Conservation (phyloP, 495 filamentous ascomycete species). For the Stereocaulon alpinum region DNA sequence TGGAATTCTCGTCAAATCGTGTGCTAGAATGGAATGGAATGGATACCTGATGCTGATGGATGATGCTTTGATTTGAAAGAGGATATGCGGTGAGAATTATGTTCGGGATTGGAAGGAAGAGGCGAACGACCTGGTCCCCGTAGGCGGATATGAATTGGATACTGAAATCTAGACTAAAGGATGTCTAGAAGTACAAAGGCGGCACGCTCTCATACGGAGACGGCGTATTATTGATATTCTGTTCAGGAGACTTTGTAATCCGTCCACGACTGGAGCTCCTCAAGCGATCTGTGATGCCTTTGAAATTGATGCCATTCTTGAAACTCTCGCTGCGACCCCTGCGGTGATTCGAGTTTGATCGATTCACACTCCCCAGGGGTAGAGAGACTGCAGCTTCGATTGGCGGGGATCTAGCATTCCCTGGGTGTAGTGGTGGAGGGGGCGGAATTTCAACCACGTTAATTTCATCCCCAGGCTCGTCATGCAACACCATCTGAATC, state of each 20-base stretch:
- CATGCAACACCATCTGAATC: constrained; percentile 67
- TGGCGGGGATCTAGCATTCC: constrained; percentile 21
- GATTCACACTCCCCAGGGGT: constrained; percentile 6
- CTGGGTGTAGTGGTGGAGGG: constrained; percentile 15
- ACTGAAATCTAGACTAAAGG: background rate
- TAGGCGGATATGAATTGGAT: background rate
- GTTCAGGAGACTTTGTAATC: constrained; percentile 27
- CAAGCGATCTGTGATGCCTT: constrained; percentile 57
- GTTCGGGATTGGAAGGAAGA: background rate
- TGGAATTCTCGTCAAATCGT: constrained; percentile 5
- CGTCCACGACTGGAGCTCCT: constrained; percentile 54
- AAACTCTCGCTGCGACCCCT: constrained; percentile 63
- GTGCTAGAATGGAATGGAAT: background rate
- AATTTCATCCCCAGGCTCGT: constrained; percentile 39
- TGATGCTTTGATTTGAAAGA: background rate
- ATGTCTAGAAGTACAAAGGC: constrained; percentile 23
- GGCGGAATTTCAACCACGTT: constrained; percentile 24
- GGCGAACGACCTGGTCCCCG: background rate
- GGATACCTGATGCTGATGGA: background rate
- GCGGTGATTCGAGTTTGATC: constrained; percentile 44
- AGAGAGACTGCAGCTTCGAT: constrained; percentile 23
- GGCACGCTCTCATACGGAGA: constrained; percentile 50
- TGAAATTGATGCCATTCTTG: constrained; percentile 51
- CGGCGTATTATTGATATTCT: constrained; percentile 28
- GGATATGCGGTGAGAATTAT: background rate